A percentile compares a stretch with the other conserved stretches of the same genome.
These are phyloP conservation scores for Geotrichum ghanense DNA, from an alignment of 805 yeast genomes.

Conservation along the genomic window DNA sequence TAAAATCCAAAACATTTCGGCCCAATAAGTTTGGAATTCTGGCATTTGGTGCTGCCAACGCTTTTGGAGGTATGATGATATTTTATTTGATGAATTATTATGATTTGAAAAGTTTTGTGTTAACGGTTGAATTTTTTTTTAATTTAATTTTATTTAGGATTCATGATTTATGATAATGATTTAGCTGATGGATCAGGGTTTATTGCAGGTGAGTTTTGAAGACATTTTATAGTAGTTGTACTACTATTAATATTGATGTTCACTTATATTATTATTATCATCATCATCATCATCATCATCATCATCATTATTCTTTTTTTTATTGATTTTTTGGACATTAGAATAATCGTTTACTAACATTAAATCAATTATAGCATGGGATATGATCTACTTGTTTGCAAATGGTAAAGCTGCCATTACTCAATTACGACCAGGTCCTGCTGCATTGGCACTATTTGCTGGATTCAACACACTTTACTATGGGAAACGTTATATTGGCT, in stretches of 20 bases:
- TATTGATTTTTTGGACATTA: too few relatives aligned
- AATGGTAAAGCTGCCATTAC: conserved; percentile 38
- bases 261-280: too few relatives aligned
- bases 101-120: too few relatives aligned
- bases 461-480: background rate
- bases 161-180: conserved; percentile 66
- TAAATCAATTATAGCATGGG: conserved; percentile 74
- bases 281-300: too few relatives aligned
- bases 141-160: conserved; percentile 17
- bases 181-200: conserved; percentile 72
- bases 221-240: background rate
- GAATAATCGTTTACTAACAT: too few relatives aligned
- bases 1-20: conserved; percentile 5
- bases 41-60: conserved; percentile 19
- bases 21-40: conserved; percentile 13
- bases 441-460: background rate
- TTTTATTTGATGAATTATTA: background rate
- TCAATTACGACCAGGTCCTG: conserved; percentile 33
- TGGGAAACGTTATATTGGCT: background rate
- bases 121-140: too few relatives aligned
- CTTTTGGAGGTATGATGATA: conserved; percentile 15
- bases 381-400: conserved; percentile 56
- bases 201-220: conserved; percentile 19
- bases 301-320: too few relatives aligned
- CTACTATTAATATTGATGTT: background rate